phyloP scores from a whole-genome alignment of 2,329 filamentous ascomycete genomes.

The Iodosphaeria phyllophila region DNA sequence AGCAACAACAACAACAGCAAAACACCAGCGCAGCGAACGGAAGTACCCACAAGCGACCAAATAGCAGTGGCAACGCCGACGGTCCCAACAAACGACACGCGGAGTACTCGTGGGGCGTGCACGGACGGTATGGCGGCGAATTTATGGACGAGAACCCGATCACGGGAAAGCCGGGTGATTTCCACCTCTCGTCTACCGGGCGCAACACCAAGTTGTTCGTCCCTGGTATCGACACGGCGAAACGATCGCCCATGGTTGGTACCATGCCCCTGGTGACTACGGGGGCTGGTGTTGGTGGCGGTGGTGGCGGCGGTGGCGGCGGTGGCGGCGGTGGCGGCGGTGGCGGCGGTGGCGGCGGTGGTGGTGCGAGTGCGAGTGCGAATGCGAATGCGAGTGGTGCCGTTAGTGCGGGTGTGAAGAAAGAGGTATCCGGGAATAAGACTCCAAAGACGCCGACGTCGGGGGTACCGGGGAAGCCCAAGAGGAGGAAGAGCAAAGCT shows the following conservation, averaged over 20 bases:
- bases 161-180: slow-evolving; percentile 45
- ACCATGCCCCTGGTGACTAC: slow-evolving; percentile 7
- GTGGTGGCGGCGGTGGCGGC: too few species aligned
- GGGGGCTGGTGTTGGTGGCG: too few species aligned
- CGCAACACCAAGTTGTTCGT: slow-evolving; percentile 22
- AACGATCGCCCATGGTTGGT: slow-evolving; percentile 1
- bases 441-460: slow-evolving; percentile 16
- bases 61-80: slow-evolving; percentile 10
- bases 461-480: slow-evolving; percentile 13
- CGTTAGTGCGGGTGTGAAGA: slow-evolving; percentile 7
- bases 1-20: slow-evolving; percentile 7
- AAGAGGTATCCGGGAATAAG: slow-evolving; percentile 12
- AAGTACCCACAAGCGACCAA: too few species aligned
- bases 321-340: too few species aligned
- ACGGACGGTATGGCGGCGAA: slow-evolving; percentile 40
- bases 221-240: neutral
- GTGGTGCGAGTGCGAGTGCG: too few species aligned
- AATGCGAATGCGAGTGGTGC: slow-evolving; percentile 5
- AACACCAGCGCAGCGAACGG: too few species aligned
- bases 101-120: slow-evolving; percentile 37
- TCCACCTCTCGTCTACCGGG: slow-evolving; percentile 43
- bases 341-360: too few species aligned
- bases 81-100: slow-evolving; percentile 27
- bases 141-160: slow-evolving; percentile 53
- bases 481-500: slow-evolving; percentile 18